These are phyloP conservation scores for Lotmaria passim DNA, from an alignment of 208 protist species.

Conservation along the genomic window DNA sequence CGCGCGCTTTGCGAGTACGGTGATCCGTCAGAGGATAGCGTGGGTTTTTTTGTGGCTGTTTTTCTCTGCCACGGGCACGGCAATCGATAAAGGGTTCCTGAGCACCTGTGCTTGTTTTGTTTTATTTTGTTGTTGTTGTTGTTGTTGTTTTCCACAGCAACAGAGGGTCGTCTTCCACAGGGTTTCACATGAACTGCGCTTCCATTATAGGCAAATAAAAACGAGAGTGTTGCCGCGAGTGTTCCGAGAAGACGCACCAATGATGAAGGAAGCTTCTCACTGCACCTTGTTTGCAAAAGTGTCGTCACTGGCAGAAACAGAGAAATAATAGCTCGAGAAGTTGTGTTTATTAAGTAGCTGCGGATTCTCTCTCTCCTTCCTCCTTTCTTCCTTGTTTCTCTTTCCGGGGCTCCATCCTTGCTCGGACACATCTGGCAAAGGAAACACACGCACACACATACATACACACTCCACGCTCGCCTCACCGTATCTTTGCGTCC, in stretches of 20 bases:
- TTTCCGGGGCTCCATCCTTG: too few relatives aligned
- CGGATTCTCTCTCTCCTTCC: background rate
- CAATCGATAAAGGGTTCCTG: conserved; percentile 7
- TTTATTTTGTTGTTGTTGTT: conserved; percentile 17
- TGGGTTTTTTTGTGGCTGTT: conserved; percentile 73
- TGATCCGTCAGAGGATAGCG: conserved; percentile 39
- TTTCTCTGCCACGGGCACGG: conserved; percentile 36
- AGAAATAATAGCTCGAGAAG: too few relatives aligned
- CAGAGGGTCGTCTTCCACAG: too few relatives aligned
- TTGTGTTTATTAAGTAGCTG: too few relatives aligned
- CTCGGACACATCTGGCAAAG: background rate
- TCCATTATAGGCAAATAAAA: background rate
- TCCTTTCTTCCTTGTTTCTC: too few relatives aligned
- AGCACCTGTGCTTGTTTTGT: background rate
- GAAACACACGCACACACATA: background rate
- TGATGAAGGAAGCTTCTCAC: too few relatives aligned
- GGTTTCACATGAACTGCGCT: too few relatives aligned
- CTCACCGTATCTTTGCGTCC: background rate
- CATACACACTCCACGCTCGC: background rate
- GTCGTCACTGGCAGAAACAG: too few relatives aligned
- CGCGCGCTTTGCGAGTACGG: conserved; percentile 8
- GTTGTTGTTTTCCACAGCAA: too few relatives aligned
- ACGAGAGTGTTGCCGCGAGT: background rate
- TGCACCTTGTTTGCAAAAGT: too few relatives aligned
- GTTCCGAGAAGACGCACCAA: too few relatives aligned